A percentile compares a stretch with the other conserved stretches of the same genome.
phyloP scores from a whole-genome alignment of 371 early-diverging fungal genomes.

The Batrachochytrium dendrobatidis region DNA sequence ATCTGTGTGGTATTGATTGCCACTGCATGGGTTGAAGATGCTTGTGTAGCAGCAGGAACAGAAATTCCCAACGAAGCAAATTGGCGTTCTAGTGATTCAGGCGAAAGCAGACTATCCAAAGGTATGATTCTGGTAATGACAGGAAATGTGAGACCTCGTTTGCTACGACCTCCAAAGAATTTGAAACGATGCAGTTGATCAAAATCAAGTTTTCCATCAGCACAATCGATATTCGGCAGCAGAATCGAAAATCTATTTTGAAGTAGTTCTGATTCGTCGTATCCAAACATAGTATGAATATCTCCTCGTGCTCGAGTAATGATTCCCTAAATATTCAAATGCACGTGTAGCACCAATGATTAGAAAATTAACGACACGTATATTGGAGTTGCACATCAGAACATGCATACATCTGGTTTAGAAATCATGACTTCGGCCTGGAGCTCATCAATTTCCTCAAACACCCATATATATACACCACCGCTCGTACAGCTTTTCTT shows the following conservation, averaged over 20 bases:
- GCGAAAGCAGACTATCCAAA: not conserved
- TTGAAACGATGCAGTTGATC: slow-evolving; percentile 44
- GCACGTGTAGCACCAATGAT: not conserved
- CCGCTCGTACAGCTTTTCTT: slow-evolving; percentile 45
- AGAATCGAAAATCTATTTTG: slow-evolving; percentile 41
- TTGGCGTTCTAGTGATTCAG: not conserved
- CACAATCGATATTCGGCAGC: slow-evolving; percentile 15
- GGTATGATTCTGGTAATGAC: slow-evolving; percentile 49
- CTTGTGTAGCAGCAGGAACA: not conserved
- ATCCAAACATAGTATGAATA: slow-evolving; percentile 49
- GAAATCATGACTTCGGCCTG: slow-evolving; percentile 36
- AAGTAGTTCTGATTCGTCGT: slow-evolving; percentile 33
- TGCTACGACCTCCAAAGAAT: slow-evolving; percentile 54
- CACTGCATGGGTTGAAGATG: not conserved
- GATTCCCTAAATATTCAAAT: slow-evolving; percentile 33
- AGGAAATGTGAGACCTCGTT: slow-evolving; percentile 52
- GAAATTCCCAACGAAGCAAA: not conserved
- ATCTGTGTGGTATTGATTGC: not conserved
- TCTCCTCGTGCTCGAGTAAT: slow-evolving; percentile 46
- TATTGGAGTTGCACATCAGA: too few relatives aligned
- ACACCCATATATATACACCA: slow-evolving; percentile 61
- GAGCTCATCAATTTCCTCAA: slow-evolving; percentile 60
- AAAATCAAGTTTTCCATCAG: slow-evolving; percentile 29
- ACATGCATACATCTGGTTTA: slow-evolving; percentile 16
- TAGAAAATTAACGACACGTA: not conserved